phyloP scores from a whole-genome alignment of 306 rosid genomes.

The Malus domestica region ASM211411v1 NC_041801.1:4723501-4724000 shows the following conservation, averaged over 20 bases:
- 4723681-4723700: slow-evolving; percentile 98
- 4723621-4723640: neutral
- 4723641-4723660: slow-evolving; percentile 18
- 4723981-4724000: slow-evolving; percentile 96
- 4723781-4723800: neutral
- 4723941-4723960: slow-evolving; percentile 96
- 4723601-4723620: neutral
- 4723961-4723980: slow-evolving; percentile 94
- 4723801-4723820: neutral
- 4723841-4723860: neutral
- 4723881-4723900: slow-evolving; percentile 14
- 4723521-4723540: slow-evolving; percentile 81
- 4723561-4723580: slow-evolving; percentile 85
- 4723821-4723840: neutral
- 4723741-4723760: slow-evolving; percentile 38
- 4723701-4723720: slow-evolving; percentile 83
- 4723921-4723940: slow-evolving; percentile 29
- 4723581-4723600: slow-evolving; percentile 32
- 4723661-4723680: slow-evolving; percentile 19
- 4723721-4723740: slow-evolving; percentile 92
- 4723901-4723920: slow-evolving; percentile 1
- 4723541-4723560: slow-evolving; percentile 61
- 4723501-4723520: slow-evolving; percentile 94
- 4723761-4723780: neutral
- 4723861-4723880: slow-evolving; percentile 7